A percentile compares a stretch with the other conserved stretches of the same genome.
phyloP scores from a whole-genome alignment of 169 alveolate species.

The Eimeria sp. region DNA sequence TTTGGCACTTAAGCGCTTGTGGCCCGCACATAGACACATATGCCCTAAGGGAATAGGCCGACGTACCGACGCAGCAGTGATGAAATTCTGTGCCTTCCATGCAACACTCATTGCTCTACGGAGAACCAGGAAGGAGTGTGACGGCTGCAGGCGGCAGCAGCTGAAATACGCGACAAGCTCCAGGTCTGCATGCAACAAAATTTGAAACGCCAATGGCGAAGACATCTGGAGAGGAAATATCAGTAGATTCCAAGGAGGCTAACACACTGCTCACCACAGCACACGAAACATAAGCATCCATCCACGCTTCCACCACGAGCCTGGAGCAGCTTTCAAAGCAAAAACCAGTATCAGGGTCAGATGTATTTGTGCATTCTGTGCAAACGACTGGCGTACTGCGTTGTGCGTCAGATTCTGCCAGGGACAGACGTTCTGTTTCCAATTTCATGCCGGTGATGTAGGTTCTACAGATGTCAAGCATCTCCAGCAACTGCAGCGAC shows the following conservation, averaged over 20 bases:
- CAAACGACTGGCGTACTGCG: conserved; percentile 70
- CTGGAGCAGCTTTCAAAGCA: background rate
- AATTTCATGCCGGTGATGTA: conserved; percentile 87
- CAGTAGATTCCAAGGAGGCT: background rate
- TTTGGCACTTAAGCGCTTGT: background rate
- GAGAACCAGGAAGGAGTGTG: conserved; percentile 86
- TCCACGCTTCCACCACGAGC: background rate
- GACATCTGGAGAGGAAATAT: background rate
- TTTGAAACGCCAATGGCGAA: background rate
- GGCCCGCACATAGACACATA: background rate
- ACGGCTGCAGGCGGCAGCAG: conserved; percentile 87
- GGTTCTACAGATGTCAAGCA: conserved; percentile 77
- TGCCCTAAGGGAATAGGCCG: conserved; percentile 47
- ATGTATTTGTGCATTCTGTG: background rate
- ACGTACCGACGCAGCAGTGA: conserved; percentile 87
- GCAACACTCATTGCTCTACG: conserved; percentile 88
- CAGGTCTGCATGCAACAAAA: conserved; percentile 67
- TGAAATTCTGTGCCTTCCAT: conserved; percentile 87
- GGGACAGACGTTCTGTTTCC: conserved; percentile 85
- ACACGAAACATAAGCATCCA: background rate
- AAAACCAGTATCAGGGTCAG: background rate
- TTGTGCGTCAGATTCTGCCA: conserved; percentile 73
- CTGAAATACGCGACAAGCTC: conserved; percentile 88
- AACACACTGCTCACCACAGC: background rate
- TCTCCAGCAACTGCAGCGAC: conserved; percentile 78